These are phyloP conservation scores for Candida vaughaniae DNA, from an alignment of 805 yeast genomes.

Conservation along the genomic window DNA sequence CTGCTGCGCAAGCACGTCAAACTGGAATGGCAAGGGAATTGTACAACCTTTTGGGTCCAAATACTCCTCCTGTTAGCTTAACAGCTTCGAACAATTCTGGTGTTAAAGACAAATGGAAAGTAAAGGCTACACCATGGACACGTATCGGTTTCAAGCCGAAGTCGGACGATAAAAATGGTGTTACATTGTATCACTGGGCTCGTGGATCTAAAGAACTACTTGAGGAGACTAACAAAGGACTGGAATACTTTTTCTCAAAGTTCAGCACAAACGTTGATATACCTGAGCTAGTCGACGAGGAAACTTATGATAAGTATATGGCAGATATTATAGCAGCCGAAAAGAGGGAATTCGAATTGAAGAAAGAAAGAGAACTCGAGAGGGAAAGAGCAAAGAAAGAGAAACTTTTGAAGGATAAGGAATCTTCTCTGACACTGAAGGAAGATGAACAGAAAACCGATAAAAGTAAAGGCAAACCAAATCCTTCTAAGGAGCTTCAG, in stretches of 20 bases:
- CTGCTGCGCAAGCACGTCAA: constrained; percentile 23
- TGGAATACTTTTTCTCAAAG: constrained; percentile 69
- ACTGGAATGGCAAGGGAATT: constrained; percentile 88
- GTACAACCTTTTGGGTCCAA: constrained; percentile 84
- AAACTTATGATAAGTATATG: constrained; percentile 55
- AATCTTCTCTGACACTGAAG: neutral
- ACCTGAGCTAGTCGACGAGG: constrained; percentile 63
- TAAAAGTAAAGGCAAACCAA: constrained; percentile 13
- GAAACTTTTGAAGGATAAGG: constrained; percentile 12
- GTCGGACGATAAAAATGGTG: constrained; percentile 14
- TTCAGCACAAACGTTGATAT: constrained; percentile 67
- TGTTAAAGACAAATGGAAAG: constrained; percentile 64
- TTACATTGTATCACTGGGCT: constrained; percentile 76
- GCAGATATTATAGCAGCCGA: constrained; percentile 34
- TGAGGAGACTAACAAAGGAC: constrained; percentile 25
- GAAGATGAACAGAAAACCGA: constrained; percentile 22
- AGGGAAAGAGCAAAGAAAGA: constrained; percentile 12
- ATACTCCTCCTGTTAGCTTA: constrained; percentile 75
- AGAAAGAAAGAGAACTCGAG: constrained; percentile 14
- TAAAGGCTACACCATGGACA: constrained; percentile 83
- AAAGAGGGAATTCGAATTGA: constrained; percentile 17
- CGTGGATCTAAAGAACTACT: constrained; percentile 59
- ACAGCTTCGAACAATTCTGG: constrained; percentile 40
- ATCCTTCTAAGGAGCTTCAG: constrained; percentile 2
- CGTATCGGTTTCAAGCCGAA: constrained; percentile 59